A percentile compares a stretch with the other conserved stretches of the same genome.
Conservation (phyloP, 345 rosid genomes). For the Barbarea vulgaris region DNA sequence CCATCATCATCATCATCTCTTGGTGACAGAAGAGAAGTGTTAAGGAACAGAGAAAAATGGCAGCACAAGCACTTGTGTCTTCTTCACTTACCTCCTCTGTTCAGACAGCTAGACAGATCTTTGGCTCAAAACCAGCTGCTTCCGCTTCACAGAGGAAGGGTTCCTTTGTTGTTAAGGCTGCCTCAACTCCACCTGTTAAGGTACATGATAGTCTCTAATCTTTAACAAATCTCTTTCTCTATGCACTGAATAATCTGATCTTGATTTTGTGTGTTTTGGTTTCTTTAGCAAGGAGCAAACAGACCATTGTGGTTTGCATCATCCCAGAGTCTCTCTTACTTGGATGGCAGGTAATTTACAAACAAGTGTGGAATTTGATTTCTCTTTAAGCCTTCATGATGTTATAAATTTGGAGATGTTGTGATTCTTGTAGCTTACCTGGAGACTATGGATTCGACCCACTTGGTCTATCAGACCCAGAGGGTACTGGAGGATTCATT, state of each 20-base stretch:
- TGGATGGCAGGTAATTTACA: slow-evolving; percentile 83
- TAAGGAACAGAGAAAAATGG: slow-evolving; percentile 49
- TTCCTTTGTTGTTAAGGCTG: slow-evolving; percentile 71
- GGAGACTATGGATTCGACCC: slow-evolving; percentile 98
- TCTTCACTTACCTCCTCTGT: slow-evolving; percentile 78
- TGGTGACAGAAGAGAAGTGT: slow-evolving; percentile 31
- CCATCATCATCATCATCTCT: slow-evolving; percentile 30
- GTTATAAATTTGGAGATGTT: not conserved
- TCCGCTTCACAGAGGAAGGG: slow-evolving; percentile 54
- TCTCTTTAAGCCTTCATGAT: not conserved
- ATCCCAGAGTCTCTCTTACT: slow-evolving; percentile 82
- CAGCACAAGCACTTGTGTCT: slow-evolving; percentile 89
- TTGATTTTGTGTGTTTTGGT: slow-evolving; percentile 25
- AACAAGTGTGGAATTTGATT: not conserved
- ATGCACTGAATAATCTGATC: not conserved
- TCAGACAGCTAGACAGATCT: slow-evolving; percentile 72
- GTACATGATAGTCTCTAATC: slow-evolving; percentile 36
- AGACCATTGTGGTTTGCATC: slow-evolving; percentile 96
- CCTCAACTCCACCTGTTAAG: slow-evolving; percentile 95
- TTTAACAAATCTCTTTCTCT: not conserved
- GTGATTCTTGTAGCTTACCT: slow-evolving; percentile 61
- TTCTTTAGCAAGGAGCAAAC: slow-evolving; percentile 79
- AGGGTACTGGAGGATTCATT: slow-evolving; percentile 93
- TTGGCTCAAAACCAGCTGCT: slow-evolving; percentile 53
- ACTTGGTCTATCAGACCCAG: slow-evolving; percentile 96